Evolutionary conservation across 306 rosid genomes (phyloP).

Genomic region (Delonix regia): DNA sequence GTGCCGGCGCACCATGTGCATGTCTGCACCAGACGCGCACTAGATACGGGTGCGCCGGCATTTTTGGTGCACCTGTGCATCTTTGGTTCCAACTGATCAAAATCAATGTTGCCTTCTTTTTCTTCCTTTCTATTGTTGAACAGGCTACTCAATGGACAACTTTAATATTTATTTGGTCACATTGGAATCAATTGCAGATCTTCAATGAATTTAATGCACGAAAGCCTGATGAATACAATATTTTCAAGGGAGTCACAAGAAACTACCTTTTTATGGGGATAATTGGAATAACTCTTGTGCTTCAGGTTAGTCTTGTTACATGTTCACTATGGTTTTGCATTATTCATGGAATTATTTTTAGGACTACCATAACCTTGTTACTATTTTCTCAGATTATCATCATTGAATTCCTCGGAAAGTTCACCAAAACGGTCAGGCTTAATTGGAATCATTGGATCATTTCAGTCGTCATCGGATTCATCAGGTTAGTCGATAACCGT

Average conservation of each 20-base stretch:
- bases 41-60: too few species aligned
- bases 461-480: conserved; percentile 63
- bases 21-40: too few species aligned
- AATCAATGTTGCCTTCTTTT: neutral
- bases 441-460: conserved; percentile 81
- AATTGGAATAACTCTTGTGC: conserved; percentile 62
- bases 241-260: conserved; percentile 72
- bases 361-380: neutral
- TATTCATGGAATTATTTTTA: neutral
- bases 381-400: conserved; percentile 59
- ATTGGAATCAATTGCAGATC: conserved; percentile 50
- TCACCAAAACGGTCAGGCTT: conserved; percentile 65
- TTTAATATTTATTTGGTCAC: neutral
- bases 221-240: conserved; percentile 79
- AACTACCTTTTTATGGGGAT: conserved; percentile 86
- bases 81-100: too few species aligned
- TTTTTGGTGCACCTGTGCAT: too few species aligned
- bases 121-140: too few species aligned
- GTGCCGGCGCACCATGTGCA: too few species aligned
- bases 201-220: conserved; percentile 93
- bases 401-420: conserved; percentile 80
- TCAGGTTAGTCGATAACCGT: conserved; percentile 57
- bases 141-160: neutral
- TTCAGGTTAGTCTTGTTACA: conserved; percentile 64
- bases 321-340: conserved; percentile 3